Evolutionary conservation across 345 rosid species (phyloP), one percentile per base, ranked within the genome.

Genomic region (Arabidopsis thaliana): DNA sequence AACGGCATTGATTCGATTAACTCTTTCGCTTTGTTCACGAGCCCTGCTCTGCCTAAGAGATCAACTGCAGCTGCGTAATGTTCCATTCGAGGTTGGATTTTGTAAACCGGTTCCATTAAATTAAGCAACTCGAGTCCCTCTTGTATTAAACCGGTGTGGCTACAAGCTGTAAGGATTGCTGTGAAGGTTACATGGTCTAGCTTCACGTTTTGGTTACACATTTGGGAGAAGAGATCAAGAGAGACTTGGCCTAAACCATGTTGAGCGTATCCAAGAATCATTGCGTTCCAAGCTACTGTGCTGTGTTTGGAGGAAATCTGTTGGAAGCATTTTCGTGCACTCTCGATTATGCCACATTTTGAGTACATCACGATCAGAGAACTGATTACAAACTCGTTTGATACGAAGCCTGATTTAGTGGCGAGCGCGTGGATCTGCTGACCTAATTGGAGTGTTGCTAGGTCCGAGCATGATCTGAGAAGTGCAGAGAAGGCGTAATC

Each of bases 61-160:
- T 91, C 97, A 76, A 91, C 82, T 3, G 84, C 87, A 68, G 91
- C 88, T 61, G 93, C 91, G 66, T 87, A 91, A 79, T 91, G 94
- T 81, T 91, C 97, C 87, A 83, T 85, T 44, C 87, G 67, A 5
- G 92, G 91, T 49, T 86, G 69, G 72, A 87, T 83, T 22, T 87
- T 87, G 46, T 83, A 83, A 49, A 84, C 87, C 0, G 79, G 57
- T 76, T 75, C 87, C 95, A 91, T 91, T 0, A 76, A 79, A 66
- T 85, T 75, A 10, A 89, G 84, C 48, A 91, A 75, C 13, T 82
- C 23, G 3, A 67, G 80, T 14, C 97, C 97, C 71, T 87, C 78
- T 67, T 87, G 84, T 41, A 89, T 83, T 9, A 87, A 68, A 38
- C 93, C 93, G 30, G 80, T 75, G 74, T 91, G 95, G 78, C 95